Evolutionary conservation across 805 yeast genomes (phyloP).

Genomic region (Candida andamanensis): DNA sequence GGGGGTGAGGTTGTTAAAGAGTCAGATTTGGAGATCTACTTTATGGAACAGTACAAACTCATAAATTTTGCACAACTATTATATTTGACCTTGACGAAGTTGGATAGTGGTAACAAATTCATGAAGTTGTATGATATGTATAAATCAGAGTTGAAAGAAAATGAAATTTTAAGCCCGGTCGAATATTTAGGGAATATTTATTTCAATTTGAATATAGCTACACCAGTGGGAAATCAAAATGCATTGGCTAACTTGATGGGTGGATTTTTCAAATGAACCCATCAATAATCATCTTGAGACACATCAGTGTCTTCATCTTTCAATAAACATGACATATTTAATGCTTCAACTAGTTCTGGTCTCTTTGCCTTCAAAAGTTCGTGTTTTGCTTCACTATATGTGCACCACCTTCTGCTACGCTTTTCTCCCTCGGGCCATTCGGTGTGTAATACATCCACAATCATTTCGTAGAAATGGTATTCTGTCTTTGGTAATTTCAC

Average conservation of each 20-base stretch:
- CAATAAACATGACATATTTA: conserved; percentile 49
- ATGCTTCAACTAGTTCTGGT: conserved; percentile 62
- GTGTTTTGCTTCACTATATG: conserved; percentile 59
- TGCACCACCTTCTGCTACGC: conserved; percentile 73
- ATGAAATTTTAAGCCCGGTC: conserved; percentile 41
- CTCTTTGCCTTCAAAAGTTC: conserved; percentile 54
- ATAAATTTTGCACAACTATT: conserved; percentile 69
- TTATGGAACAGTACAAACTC: conserved; percentile 40
- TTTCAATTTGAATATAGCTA: conserved; percentile 50
- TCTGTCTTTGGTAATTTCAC: conserved; percentile 68
- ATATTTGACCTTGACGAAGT: conserved; percentile 50
- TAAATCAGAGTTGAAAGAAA: conserved; percentile 24
- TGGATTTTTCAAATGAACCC: conserved; percentile 30
- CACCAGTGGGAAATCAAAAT: conserved; percentile 34
- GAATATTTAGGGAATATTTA: conserved; percentile 56
- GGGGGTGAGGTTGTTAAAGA: conserved; percentile 10
- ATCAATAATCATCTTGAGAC: conserved; percentile 1
- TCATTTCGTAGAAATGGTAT: conserved; percentile 82
- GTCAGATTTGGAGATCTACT: conserved; percentile 22
- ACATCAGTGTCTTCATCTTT: conserved; percentile 23
- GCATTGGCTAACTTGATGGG: conserved; percentile 64
- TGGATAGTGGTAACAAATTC: conserved; percentile 44
- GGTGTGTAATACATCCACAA: conserved; percentile 46
- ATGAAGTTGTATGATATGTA: conserved; percentile 50
- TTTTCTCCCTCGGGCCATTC: conserved; percentile 71